A percentile compares a stretch with the other conserved stretches of the same genome.
Evolutionary conservation across 352 stramenopile species (phyloP).

Genomic region (Phytophthora pinifolia): DNA sequence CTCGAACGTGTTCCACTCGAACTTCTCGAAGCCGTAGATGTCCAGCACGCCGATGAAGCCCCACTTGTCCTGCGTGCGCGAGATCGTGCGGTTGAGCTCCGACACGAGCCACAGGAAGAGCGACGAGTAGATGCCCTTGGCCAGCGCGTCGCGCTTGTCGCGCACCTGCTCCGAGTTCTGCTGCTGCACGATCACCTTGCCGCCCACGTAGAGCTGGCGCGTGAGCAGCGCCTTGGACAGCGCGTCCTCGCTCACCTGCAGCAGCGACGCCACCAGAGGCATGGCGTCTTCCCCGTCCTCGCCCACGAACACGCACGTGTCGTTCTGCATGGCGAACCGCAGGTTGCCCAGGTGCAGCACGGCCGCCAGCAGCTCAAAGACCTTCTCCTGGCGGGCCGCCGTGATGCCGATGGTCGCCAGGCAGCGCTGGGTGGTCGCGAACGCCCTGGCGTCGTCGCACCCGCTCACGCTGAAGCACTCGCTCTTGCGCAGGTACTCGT

Average conservation of each 20-base stretch:
- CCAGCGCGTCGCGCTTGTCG: constrained; percentile 88
- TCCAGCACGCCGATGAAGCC: constrained; percentile 95
- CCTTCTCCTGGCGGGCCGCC: constrained; percentile 68
- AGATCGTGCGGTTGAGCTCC: constrained; percentile 91
- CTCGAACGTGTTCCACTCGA: constrained; percentile 95
- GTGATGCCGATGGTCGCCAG: constrained; percentile 90
- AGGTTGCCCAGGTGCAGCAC: constrained; percentile 90
- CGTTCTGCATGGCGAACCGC: constrained; percentile 83
- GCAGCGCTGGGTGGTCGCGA: constrained; percentile 78
- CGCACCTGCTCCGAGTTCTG: constrained; percentile 87
- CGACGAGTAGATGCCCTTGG: constrained; percentile 93
- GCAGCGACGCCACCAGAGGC: constrained; percentile 65
- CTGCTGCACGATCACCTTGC: constrained; percentile 90
- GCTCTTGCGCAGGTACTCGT: constrained; percentile 88
- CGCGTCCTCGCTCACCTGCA: constrained; percentile 78
- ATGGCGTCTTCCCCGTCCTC: constrained; percentile 51
- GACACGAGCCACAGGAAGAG: constrained; percentile 91
- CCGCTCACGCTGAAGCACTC: constrained; percentile 83
- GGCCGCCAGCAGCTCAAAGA: constrained; percentile 87
- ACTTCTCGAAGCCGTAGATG: constrained; percentile 98
- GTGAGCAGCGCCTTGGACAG: constrained; percentile 77
- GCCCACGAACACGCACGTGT: constrained; percentile 62
- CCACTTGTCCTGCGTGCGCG: constrained; percentile 76
- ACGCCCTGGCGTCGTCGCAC: constrained; percentile 81
- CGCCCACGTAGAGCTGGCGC: constrained; percentile 84